Evolutionary conservation across 208 protist species (phyloP).

Genomic region (Leishmania tarentolae): DNA sequence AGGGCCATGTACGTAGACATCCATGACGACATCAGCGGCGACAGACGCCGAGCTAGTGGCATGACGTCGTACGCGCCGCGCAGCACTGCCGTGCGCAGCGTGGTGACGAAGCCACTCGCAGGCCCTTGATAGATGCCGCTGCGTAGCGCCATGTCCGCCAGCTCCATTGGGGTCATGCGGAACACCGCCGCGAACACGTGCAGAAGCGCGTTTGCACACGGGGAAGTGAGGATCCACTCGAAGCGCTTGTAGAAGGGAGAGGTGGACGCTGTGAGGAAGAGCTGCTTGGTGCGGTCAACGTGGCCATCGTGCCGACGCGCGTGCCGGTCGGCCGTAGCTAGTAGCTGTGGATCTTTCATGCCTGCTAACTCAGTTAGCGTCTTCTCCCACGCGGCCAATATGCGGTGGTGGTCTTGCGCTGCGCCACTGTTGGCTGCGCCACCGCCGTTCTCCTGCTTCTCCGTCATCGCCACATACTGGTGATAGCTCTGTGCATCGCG

Average conservation of each 20-base stretch:
- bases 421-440: neutral
- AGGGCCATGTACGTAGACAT: constrained; percentile 65
- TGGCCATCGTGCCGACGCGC: constrained; percentile 18
- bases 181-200: constrained; percentile 67
- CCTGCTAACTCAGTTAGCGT: constrained; percentile 26
- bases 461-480: neutral
- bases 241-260: constrained; percentile 46
- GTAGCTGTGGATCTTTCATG: constrained; percentile 14
- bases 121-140: constrained; percentile 74
- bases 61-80: constrained; percentile 58
- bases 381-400: constrained; percentile 20
- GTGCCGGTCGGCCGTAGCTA: constrained; percentile 24
- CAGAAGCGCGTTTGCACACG: constrained; percentile 79
- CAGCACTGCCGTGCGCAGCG: constrained; percentile 39
- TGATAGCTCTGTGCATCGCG: constrained; percentile 27
- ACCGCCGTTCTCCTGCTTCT: neutral
- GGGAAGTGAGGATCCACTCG: constrained; percentile 56
- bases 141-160: constrained; percentile 61
- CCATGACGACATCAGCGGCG: constrained; percentile 63
- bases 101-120: constrained; percentile 45
- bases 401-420: neutral
- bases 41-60: constrained; percentile 71
- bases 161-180: constrained; percentile 59
- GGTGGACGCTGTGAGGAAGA: constrained; percentile 30
- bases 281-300: neutral